Evolutionary conservation across 768 basidiomycete species (phyloP).

Genomic region (Lactarius indigo): DNA sequence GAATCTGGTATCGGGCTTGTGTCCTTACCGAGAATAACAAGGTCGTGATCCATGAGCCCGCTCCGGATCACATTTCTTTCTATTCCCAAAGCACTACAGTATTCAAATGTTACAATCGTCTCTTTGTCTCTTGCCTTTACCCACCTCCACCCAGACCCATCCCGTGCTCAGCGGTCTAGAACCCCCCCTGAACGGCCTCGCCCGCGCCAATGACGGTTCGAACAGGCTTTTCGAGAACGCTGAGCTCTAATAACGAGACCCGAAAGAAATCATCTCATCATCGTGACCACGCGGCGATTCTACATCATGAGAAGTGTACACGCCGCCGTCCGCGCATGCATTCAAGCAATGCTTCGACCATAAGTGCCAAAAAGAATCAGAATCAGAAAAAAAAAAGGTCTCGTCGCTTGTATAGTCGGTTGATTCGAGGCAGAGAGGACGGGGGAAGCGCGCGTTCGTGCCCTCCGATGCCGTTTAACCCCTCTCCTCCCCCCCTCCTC

Average conservation of each 20-base stretch:
- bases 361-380: background rate
- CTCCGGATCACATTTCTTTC: background rate
- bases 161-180: background rate
- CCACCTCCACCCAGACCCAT: background rate
- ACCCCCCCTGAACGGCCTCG: background rate
- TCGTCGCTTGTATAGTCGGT: background rate
- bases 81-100: background rate
- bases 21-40: too few species aligned
- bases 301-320: background rate
- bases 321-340: background rate
- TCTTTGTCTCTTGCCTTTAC: background rate
- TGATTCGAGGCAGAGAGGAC: background rate
- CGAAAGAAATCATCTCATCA: background rate
- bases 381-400: background rate
- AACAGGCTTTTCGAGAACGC: background rate
- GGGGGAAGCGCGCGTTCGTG: background rate
- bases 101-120: background rate
- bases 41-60: background rate
- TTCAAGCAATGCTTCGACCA: background rate
- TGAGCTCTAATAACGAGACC: background rate
- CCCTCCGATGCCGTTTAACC: background rate
- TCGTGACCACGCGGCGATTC: background rate
- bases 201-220: background rate
- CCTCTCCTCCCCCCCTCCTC: background rate
- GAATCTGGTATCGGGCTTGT: too few species aligned